Evolutionary conservation across 2,329 filamentous ascomycete genomes (phyloP), one percentile per base, ranked within the genome.

Genomic region (Fusarium nematophilum): DNA sequence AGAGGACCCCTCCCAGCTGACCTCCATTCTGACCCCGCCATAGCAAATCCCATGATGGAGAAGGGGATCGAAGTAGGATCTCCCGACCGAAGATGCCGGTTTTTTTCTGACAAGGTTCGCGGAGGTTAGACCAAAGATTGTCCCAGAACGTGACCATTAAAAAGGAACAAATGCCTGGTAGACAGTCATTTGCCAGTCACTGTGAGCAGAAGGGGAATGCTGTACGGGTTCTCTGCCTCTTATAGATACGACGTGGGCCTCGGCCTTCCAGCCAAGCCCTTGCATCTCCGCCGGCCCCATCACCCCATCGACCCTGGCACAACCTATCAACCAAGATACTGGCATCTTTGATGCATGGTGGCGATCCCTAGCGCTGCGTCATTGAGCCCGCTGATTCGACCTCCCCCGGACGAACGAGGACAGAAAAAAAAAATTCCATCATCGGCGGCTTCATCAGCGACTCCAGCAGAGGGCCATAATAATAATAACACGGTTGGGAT

Each of bases 301-400:
- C 34, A 33, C 30, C 21, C 33, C 31, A 17, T 25, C n/a, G 25
- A 47, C 51, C 44, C 33, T 25, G 45, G 42, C 38, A 53, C 55
- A 38, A 44, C 23, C 44, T 40, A 53, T 60, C 45, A 52, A 44
- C 11, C 31, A 27, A 62, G 54, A 53, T 42, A 50, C 26, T n/a
- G 43, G 47, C 53, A 53, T 54, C 17, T 53, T 21, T 40, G 42
- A 49, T 46, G 42, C 47, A 39, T 44, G 34, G 56, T 63, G 57
- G 55, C 47, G 42, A 58, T 67, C 50, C 39, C 15, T 47, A 45
- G 43, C 40, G 40, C 45, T 62, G 62, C 45, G 57, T 55, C 62
- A 57, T 52, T 26, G 34, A 23, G 40, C 27, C 47, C 25, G n/a
- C 37, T 57, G 46, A 57, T 53, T 55, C 45, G 44, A 11, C 15